These are phyloP conservation scores for Metschnikowia cerradonensis DNA, from an alignment of 805 yeast genomes.

Conservation along the genomic window DNA sequence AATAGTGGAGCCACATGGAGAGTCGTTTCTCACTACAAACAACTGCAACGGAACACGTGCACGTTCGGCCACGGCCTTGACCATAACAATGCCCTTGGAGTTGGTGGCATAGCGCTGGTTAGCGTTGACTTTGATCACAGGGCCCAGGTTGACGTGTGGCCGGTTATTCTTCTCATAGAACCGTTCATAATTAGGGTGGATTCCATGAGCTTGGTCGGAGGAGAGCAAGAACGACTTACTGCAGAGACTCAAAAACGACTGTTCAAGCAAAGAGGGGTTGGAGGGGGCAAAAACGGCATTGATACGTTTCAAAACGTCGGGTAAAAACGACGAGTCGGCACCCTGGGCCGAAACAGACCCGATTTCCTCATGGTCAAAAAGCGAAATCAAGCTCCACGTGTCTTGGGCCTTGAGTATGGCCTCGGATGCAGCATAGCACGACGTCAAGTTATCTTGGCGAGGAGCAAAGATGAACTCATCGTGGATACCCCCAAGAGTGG, in stretches of 20 bases:
- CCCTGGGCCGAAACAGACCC: conserved; percentile 96
- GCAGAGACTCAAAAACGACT: conserved; percentile 10
- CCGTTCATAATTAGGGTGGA: conserved; percentile 84
- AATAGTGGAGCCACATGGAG: conserved; percentile 94
- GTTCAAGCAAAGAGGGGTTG: conserved; percentile 38
- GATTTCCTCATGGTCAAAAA: conserved; percentile 94
- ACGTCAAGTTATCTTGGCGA: conserved; percentile 83
- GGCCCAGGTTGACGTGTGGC: conserved; percentile 83
- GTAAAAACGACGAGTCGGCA: conserved; percentile 88
- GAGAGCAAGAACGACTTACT: conserved; percentile 72
- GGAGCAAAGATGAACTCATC: conserved; percentile 91
- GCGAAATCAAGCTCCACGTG: conserved; percentile 58
- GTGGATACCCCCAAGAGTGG: conserved; percentile 81
- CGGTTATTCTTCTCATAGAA: conserved; percentile 74
- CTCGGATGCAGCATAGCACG: conserved; percentile 75
- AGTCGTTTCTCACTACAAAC: conserved; percentile 89
- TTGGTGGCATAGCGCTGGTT: conserved; percentile 95
- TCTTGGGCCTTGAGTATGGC: conserved; percentile 60
- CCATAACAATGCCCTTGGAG: conserved; percentile 77
- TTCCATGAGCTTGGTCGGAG: conserved; percentile 96
- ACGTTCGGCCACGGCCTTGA: conserved; percentile 65
- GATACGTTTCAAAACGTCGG: conserved; percentile 69
- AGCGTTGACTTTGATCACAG: conserved; percentile 90
- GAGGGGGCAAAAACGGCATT: conserved; percentile 31
- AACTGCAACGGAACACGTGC: conserved; percentile 81